Base-by-base conservation (phyloP, 202 grass and related monocot genomes). In the Brachypodium distachyon region DNA sequence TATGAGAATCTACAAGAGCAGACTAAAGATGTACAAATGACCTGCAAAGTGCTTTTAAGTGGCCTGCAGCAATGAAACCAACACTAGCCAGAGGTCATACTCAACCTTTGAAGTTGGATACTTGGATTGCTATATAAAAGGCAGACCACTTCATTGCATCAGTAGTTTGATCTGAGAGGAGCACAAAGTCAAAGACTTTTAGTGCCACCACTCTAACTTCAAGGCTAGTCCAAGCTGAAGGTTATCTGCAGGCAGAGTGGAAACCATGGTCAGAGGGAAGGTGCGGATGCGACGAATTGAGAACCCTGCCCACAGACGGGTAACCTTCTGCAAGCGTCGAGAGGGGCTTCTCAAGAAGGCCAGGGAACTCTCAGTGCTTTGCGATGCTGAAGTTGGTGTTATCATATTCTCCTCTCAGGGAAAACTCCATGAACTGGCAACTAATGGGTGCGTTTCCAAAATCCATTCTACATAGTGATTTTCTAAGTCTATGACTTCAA, bases 331-430 rank as follows among this genome's bases (percentile, higher is more conserved):
- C 76, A 97, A 94, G 63, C 79, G 88, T 12, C 76, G 52, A 14
- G 44, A 78, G 8, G 91, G 91, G 14, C 62, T 93, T 49, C 75
- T 94, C 68, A 97, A 94, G 82, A 94, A 97, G 79, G 88, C 94
- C 59, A 89, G 55, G 34, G 91, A 97, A 82, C 80, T 94, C 39
- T 92, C 94, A 2, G 88, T 94, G 42, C 75, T 91, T n/a, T 97
- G 94, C 22, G 76, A 76, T 32, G 88, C 84, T 33, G 94, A 97
- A 34, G 61, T 90, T 22, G 88, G 91, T 43, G 79, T 92, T 55
- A 94, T 94, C 50, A 84, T 97, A 49, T 81, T 92, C 82, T 90
- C 91, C 4, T 68, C 86, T 19, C 78, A 87, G 13, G 91, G 88
- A 32, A 88, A 93, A 81, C 78, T 93, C 36, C 84, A 84, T 65